A percentile compares a stretch with the other conserved stretches of the same genome.
phyloP scores from a whole-genome alignment of 176 grass and related monocot genomes.

The Oryza nivara region DNA sequence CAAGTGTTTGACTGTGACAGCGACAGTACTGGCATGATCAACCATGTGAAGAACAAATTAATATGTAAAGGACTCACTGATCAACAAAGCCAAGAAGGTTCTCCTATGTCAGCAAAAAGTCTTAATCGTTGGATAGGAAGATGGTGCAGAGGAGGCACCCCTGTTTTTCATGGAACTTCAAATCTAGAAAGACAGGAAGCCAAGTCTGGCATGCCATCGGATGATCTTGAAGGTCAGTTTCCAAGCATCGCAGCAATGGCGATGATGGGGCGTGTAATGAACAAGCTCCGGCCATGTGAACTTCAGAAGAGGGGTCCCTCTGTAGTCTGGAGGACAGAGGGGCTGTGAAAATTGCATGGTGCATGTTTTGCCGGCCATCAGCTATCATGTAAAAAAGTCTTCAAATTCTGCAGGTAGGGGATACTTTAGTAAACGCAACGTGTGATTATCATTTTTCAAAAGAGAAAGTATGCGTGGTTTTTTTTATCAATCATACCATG shows the following conservation, averaged over 20 bases:
- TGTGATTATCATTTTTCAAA: conserved; percentile 4
- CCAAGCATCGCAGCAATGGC: conserved; percentile 67
- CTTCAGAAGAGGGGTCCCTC: conserved; percentile 53
- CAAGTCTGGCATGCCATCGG: conserved; percentile 36
- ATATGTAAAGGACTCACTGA: conserved; percentile 23
- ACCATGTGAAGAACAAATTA: conserved; percentile 35
- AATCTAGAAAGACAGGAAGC: conserved; percentile 21
- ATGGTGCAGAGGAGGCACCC: conserved; percentile 50
- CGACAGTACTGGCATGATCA: conserved; percentile 23
- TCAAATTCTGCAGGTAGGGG: not conserved
- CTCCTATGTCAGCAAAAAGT: conserved; percentile 40
- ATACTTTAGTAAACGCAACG: not conserved
- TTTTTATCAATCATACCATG: not conserved
- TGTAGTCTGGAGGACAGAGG: conserved; percentile 50
- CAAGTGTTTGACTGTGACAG: conserved; percentile 28
- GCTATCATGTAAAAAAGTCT: not conserved
- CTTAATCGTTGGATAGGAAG: conserved; percentile 72
- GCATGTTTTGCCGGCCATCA: not conserved
- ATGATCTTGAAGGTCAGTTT: conserved; percentile 56
- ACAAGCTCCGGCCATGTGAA: conserved; percentile 41
- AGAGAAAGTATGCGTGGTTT: not conserved
- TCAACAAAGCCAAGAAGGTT: conserved; percentile 43
- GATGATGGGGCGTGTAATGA: conserved; percentile 61
- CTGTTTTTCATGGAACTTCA: conserved; percentile 37
- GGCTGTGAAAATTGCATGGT: conserved; percentile 33